Conservation (phyloP, 805 yeast species). For the Wickerhamomyces tratensis region DNA sequence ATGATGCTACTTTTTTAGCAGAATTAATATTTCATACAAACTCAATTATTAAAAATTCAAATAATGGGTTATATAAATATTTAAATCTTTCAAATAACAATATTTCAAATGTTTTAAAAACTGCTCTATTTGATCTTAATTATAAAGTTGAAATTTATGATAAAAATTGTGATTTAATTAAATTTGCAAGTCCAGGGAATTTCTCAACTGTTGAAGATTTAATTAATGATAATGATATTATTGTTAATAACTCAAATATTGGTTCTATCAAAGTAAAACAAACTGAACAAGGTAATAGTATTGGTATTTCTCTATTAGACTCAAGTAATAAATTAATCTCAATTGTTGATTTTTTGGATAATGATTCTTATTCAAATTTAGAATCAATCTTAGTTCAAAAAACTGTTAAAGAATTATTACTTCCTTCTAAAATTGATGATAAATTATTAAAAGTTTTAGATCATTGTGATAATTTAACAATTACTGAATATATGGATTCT, state of each 20-base stretch:
- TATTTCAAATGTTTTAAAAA: constrained; percentile 51
- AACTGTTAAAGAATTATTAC: constrained; percentile 77
- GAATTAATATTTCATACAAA: constrained; percentile 77
- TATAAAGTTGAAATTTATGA: constrained; percentile 76
- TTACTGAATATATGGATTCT: constrained; percentile 46
- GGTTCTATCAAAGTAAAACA: constrained; percentile 28
- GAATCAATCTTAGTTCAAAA: constrained; percentile 83
- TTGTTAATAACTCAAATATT: constrained; percentile 43
- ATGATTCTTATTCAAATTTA: constrained; percentile 76
- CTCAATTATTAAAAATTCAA: constrained; percentile 62
- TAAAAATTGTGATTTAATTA: constrained; percentile 46
- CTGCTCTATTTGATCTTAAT: constrained; percentile 61
- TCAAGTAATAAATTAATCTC: constrained; percentile 59
- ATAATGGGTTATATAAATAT: constrained; percentile 34
- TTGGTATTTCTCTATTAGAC: constrained; percentile 79
- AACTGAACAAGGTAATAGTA: constrained; percentile 30
- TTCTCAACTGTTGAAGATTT: constrained; percentile 68
- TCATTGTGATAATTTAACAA: constrained; percentile 40
- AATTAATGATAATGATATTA: constrained; percentile 30
- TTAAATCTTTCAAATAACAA: constrained; percentile 76
- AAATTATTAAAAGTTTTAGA: constrained; percentile 14
- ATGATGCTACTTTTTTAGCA: constrained; percentile 77
- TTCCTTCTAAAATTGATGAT: constrained; percentile 29
- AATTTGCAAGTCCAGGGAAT: constrained; percentile 85
- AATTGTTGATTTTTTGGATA: constrained; percentile 73